Evolutionary conservation across 2,329 filamentous ascomycete species (phyloP), one percentile per base, ranked within the genome.

Genomic region (Dendryphion nanum): DNA sequence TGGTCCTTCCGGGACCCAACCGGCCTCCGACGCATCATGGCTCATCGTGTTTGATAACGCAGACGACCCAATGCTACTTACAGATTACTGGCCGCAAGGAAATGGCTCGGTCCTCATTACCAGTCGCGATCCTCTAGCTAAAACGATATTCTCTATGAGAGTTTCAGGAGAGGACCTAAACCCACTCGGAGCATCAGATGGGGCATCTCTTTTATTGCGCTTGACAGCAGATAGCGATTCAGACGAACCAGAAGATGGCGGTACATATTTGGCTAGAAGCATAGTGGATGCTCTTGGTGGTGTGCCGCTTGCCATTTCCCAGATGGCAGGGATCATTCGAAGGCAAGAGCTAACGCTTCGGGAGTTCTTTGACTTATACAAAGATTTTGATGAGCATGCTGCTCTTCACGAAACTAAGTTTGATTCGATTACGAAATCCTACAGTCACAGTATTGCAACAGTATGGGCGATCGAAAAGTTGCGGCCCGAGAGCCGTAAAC

Each of bases 271-370:
- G n/a, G 21, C 21, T n/a, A n/a, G 29, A n/a, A 15, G 15, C 8
- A 30, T 30, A 7, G 2, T 8, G 10, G 16, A 30, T 13, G 16
- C 8, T 8, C 29, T 30, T 13, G 29, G 29, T 8, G 2, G 29
- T 8, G 18, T 53, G 6, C 50, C 50, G 20, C 31, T 53, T 2
- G 48, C 48, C 15, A 23, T 53, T 12, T 42, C 48, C 4, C 50
- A 53, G 21, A 53, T 51, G 44, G 48, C 42, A 15, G 38, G 43
- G n/a, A 35, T 51, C 23, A 50, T 51, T 31, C 29, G 21, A 4
- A 30, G 35, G 8, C 21, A 40, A 18, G 23, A 42, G 15, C 29
- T 49, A 21, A 31, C 36, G 12, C 41, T 50, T 20, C 12, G 15
- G n/a, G 42, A 45, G 17, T 50, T 50, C 32, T 15, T 40, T 10